These are phyloP conservation scores for Wallemia hederae DNA, from an alignment of 1,284 basidiomycete genomes.

Conservation along the genomic window DNA sequence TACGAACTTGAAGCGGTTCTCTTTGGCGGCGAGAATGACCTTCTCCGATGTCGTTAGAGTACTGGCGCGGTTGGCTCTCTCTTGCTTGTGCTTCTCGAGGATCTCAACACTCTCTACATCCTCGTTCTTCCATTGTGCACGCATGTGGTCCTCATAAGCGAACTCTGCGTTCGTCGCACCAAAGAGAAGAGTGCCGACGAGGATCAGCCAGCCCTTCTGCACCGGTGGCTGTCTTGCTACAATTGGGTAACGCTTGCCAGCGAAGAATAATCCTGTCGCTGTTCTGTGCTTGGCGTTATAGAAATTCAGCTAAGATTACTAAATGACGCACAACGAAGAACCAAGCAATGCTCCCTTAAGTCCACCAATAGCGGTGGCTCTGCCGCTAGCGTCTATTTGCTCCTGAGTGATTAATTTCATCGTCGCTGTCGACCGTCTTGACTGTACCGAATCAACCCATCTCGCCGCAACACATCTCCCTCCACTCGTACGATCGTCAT, in stretches of 20 bases:
- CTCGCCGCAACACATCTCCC: too few species aligned
- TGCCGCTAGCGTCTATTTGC: neutral
- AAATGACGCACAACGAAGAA: neutral
- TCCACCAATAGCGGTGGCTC: neutral
- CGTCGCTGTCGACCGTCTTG: neutral
- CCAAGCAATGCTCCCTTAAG: neutral
- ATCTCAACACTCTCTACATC: neutral
- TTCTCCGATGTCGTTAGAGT: neutral
- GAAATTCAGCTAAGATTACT: neutral
- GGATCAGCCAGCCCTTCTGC: neutral
- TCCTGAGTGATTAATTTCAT: neutral
- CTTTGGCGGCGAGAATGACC: neutral
- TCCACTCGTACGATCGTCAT: neutral
- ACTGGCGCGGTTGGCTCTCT: neutral
- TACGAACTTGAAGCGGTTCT: neutral
- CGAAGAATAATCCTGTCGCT: neutral
- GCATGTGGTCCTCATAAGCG: neutral
- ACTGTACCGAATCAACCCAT: too few species aligned
- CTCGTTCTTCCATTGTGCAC: neutral
- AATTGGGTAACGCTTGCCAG: neutral
- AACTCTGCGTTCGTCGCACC: conserved; percentile 1
- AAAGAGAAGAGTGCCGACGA: conserved; percentile 1
- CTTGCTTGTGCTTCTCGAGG: neutral
- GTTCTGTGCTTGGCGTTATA: neutral
- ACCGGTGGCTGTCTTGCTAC: neutral